These are phyloP conservation scores for Penicillium desertorum DNA, from an alignment of 495 filamentous ascomycete species.

Conservation along the genomic window DNA sequence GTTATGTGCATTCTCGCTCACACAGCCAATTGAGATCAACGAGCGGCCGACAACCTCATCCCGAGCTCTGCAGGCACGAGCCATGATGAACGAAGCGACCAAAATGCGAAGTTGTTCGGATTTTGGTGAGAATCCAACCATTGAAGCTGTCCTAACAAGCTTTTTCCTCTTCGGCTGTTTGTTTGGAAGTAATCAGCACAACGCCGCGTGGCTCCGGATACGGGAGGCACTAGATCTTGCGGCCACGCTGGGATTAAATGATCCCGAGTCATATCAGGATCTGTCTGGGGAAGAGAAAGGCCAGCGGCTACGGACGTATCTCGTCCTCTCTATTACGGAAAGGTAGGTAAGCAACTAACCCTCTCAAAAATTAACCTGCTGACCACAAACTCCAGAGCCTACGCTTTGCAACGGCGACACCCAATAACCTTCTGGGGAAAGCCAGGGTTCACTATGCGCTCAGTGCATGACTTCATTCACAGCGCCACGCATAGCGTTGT, in stretches of 20 bases:
- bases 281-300: conserved; percentile 47
- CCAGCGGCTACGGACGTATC: conserved; percentile 46
- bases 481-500: conserved; percentile 40
- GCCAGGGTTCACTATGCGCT: conserved; percentile 39
- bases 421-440: conserved; percentile 43
- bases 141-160: conserved; percentile 70
- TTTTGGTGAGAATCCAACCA: conserved; percentile 69
- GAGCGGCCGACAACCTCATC: conserved; percentile 43
- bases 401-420: conserved; percentile 65
- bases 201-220: conserved; percentile 59
- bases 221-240: conserved; percentile 60
- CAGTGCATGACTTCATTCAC: conserved; percentile 42
- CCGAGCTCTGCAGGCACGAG: conserved; percentile 53
- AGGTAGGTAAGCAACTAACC: conserved; percentile 30
- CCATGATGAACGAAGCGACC: conserved; percentile 72
- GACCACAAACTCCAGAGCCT: conserved; percentile 49
- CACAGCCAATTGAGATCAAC: conserved; percentile 68
- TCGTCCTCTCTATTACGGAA: conserved; percentile 63
- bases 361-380: background rate
- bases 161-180: conserved; percentile 78
- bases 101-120: conserved; percentile 74
- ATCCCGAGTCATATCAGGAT: conserved; percentile 50
- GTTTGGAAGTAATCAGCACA: conserved; percentile 63
- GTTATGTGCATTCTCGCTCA: conserved; percentile 79
- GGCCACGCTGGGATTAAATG: conserved; percentile 57